Percentiles rank a stretch among this genome's conserved stretches.
phyloP scores from a whole-genome alignment of 1,139 yeast genomes.

The Candida tropicalis region DNA sequence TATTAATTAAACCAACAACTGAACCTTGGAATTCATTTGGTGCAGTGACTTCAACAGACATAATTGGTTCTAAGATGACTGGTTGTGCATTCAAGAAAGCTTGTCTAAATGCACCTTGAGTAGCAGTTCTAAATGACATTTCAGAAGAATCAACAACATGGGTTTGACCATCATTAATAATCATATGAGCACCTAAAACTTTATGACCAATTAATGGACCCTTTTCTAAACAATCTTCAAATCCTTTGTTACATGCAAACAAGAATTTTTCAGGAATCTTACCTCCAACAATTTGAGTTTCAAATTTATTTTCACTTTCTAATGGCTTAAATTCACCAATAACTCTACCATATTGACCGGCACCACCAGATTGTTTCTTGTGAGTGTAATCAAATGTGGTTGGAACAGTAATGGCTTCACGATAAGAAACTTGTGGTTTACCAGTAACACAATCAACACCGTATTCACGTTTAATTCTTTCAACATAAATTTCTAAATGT shows the following conservation, averaged over 20 bases:
- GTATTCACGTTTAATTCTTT: constrained; percentile 96
- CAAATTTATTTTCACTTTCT: constrained; percentile 71
- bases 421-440: constrained; percentile 96
- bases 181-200: constrained; percentile 91
- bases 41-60: constrained; percentile 91
- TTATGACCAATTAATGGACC: constrained; percentile 96
- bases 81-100: constrained; percentile 86
- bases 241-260: constrained; percentile 94
- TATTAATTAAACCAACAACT: constrained; percentile 88
- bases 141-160: constrained; percentile 98
- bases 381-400: constrained; percentile 91
- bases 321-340: constrained; percentile 79
- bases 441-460: constrained; percentile 95
- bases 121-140: constrained; percentile 91
- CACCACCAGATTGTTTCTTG: constrained; percentile 99
- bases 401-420: constrained; percentile 82
- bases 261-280: constrained; percentile 94
- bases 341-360: constrained; percentile 98
- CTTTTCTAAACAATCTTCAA: constrained; percentile 91
- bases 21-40: constrained; percentile 96
- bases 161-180: constrained; percentile 94
- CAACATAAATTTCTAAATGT: constrained; percentile 95
- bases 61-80: constrained; percentile 91
- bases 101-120: constrained; percentile 88
- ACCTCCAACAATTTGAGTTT: constrained; percentile 93